Percentiles rank a stretch among this genome's conserved stretches.
Evolutionary conservation across 352 stramenopile genomes (phyloP).

Genomic region (Pseudoperonospora humuli): DNA sequence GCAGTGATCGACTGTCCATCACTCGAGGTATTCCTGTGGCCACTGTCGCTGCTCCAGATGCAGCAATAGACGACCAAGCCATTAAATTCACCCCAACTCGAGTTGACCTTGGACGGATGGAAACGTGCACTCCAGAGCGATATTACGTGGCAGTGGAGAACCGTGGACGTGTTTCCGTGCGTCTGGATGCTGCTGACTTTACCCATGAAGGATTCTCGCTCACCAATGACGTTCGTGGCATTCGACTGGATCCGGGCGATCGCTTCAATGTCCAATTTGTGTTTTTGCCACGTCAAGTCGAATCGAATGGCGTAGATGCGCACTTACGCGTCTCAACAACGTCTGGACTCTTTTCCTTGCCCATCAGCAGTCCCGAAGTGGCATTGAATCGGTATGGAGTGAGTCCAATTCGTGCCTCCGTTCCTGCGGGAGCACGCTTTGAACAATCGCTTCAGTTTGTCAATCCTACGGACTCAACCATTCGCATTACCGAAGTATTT

Average conservation of each 20-base stretch:
- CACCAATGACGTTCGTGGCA: constrained; percentile 25
- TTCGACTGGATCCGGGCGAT: constrained; percentile 27
- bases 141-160: constrained; percentile 37
- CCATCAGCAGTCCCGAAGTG: constrained; percentile 24
- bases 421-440: constrained; percentile 29
- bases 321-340: constrained; percentile 40
- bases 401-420: constrained; percentile 15
- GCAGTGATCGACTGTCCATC: constrained; percentile 35
- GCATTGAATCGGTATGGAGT: constrained; percentile 26
- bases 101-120: constrained; percentile 28
- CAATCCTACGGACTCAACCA: constrained; percentile 31
- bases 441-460: constrained; percentile 28
- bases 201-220: constrained; percentile 38
- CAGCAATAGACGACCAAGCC: constrained; percentile 13
- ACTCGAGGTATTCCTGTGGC: constrained; percentile 16
- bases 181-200: constrained; percentile 35
- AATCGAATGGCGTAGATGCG: constrained; percentile 17
- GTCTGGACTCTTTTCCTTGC: constrained; percentile 35
- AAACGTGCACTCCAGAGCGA: constrained; percentile 28
- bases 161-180: constrained; percentile 17
- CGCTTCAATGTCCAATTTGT: constrained; percentile 31
- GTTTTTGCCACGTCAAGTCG: constrained; percentile 26
- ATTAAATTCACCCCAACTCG: constrained; percentile 33
- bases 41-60: constrained; percentile 1
- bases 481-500: constrained; percentile 47